phyloP scores from a whole-genome alignment of 1,139 yeast genomes.

The Hemisphaericaspora xylanilytica region DNA sequence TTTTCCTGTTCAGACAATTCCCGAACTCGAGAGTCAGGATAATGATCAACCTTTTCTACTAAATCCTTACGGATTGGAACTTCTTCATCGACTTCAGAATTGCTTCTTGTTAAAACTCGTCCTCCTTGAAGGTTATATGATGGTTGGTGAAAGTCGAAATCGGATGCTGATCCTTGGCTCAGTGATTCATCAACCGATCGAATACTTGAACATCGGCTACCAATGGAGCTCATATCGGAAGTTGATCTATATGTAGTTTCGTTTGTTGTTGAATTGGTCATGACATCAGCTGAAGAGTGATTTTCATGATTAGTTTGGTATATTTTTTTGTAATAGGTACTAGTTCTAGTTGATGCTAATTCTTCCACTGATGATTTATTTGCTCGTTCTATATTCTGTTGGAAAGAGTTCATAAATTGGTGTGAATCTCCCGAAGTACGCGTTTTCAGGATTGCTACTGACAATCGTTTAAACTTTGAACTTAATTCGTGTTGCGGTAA shows the following conservation, averaged over 20 bases:
- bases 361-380: conserved; percentile 7
- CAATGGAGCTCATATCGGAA: conserved; percentile 12
- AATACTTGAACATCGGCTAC: conserved; percentile 11
- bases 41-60: conserved; percentile 19
- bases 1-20: conserved; percentile 17
- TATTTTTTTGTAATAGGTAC: conserved; percentile 37
- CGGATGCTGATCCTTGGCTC: background rate
- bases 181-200: conserved; percentile 2
- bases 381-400: conserved; percentile 31
- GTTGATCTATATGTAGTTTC: background rate
- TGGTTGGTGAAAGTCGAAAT: background rate
- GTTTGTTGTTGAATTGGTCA: no score
- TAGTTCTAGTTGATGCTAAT: conserved; percentile 12
- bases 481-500: conserved; percentile 39
- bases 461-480: conserved; percentile 39
- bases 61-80: conserved; percentile 36
- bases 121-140: conserved; percentile 20
- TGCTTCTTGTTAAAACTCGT: conserved; percentile 19
- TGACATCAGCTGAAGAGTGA: no score
- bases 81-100: conserved; percentile 19
- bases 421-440: conserved; percentile 41
- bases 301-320: no score
- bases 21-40: conserved; percentile 11
- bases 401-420: conserved; percentile 42
- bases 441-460: conserved; percentile 37